These are phyloP conservation scores for Globomyces pollinis-pini DNA, from an alignment of 192 early-diverging fungal species.

Conservation along the genomic window DNA sequence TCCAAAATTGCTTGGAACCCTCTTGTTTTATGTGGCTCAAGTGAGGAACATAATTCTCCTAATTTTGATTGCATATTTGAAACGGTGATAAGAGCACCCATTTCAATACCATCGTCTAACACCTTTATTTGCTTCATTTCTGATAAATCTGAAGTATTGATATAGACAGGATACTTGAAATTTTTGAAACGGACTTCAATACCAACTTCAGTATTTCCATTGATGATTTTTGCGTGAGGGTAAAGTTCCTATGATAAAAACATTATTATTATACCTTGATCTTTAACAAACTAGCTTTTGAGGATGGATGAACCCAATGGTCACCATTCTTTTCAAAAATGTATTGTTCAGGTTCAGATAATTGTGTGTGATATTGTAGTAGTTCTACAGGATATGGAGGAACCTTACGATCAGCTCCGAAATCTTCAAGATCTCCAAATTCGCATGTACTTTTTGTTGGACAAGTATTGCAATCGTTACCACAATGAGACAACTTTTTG, in stretches of 20 bases:
- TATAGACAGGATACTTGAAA: slow-evolving; percentile 50
- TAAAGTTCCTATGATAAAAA: slow-evolving; percentile 28
- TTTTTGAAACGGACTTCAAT: slow-evolving; percentile 74
- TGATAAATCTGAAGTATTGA: slow-evolving; percentile 58
- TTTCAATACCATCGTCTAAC: slow-evolving; percentile 16
- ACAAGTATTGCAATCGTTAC: slow-evolving; percentile 16
- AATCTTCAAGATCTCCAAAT: slow-evolving; percentile 30
- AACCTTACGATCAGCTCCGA: slow-evolving; percentile 1
- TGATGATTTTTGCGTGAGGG: slow-evolving; percentile 67
- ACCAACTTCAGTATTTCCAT: slow-evolving; percentile 77
- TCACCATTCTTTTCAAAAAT: slow-evolving; percentile 41
- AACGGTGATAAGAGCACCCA: slow-evolving; percentile 62
- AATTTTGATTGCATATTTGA: slow-evolving; percentile 47
- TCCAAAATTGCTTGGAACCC: slow-evolving; percentile 59
- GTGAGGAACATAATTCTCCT: slow-evolving; percentile 6
- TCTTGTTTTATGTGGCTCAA: slow-evolving; percentile 28
- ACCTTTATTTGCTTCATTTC: slow-evolving; percentile 52
- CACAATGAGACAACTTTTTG: slow-evolving; percentile 41
- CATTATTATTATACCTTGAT: slow-evolving; percentile 20
- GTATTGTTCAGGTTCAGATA: slow-evolving; percentile 23
- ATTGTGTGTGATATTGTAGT: not conserved
- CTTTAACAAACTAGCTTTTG: slow-evolving; percentile 15
- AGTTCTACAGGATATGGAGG: slow-evolving; percentile 23
- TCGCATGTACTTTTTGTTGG: not conserved
- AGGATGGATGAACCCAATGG: slow-evolving; percentile 46